A percentile compares a stretch with the other conserved stretches of the same genome.
These are phyloP conservation scores for Aureobasidium lini DNA, from an alignment of 2,329 filamentous ascomycete species.

Conservation along the genomic window DNA sequence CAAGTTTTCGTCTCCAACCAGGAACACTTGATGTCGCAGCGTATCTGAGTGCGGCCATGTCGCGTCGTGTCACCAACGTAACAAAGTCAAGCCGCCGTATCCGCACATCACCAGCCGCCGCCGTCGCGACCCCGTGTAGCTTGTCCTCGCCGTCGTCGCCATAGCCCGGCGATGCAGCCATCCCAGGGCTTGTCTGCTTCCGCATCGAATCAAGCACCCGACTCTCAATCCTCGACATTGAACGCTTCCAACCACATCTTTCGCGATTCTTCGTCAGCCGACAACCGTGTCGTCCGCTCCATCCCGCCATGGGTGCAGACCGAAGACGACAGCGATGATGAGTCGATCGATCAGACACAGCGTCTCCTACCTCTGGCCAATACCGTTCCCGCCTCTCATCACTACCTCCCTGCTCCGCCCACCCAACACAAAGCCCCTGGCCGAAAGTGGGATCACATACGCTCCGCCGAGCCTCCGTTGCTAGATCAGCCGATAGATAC, in stretches of 20 bases:
- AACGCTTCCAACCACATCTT: slow-evolving; percentile 14
- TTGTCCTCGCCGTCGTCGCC: not conserved
- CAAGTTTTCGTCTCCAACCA: not conserved
- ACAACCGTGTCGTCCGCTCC: slow-evolving; percentile 17
- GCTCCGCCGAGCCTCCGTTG: slow-evolving; percentile 27
- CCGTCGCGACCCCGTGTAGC: not conserved
- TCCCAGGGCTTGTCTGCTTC: slow-evolving; percentile 5
- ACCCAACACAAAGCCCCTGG: slow-evolving; percentile 26
- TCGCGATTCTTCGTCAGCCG: slow-evolving; percentile 2
- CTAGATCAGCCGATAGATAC: slow-evolving; percentile 27
- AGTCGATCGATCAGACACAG: slow-evolving; percentile 10
- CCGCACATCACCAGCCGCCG: not conserved
- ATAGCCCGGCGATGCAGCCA: slow-evolving; percentile 15
- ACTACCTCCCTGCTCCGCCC: slow-evolving; percentile 19
- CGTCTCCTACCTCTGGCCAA: slow-evolving; percentile 15
- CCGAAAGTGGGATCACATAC: slow-evolving; percentile 29
- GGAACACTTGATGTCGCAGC: not conserved
- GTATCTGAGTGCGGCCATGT: slow-evolving; percentile 8
- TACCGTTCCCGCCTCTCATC: slow-evolving; percentile 19
- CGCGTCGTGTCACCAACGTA: slow-evolving; percentile 8
- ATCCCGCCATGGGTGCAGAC: slow-evolving; percentile 31
- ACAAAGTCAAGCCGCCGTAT: slow-evolving; percentile 6
- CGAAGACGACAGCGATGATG: slow-evolving; percentile 25
- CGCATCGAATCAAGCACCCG: slow-evolving; percentile 13
- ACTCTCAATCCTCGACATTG: slow-evolving; percentile 17